Evolutionary conservation across 106 monocot genomes (phyloP).

Genomic region (Acanthochlamys bracteata): DNA sequence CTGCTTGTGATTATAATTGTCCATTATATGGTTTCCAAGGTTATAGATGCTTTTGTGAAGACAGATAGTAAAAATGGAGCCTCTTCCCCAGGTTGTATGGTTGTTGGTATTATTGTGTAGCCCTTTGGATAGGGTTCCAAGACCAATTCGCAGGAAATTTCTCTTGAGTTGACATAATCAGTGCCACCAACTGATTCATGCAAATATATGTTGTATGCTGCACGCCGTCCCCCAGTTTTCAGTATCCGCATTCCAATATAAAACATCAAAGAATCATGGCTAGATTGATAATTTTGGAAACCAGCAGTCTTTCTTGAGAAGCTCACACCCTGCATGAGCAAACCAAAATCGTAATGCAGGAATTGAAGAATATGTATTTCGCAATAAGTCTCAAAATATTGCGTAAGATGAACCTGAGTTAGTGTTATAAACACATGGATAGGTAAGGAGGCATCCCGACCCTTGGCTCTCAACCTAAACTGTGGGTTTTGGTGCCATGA

Average conservation of each 20-base stretch:
- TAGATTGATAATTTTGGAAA: slow-evolving; percentile 89
- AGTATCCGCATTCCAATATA: slow-evolving; percentile 98
- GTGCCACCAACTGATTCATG: slow-evolving; percentile 98
- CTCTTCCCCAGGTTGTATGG: slow-evolving; percentile 97
- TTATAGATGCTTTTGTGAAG: slow-evolving; percentile 84
- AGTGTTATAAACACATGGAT: slow-evolving; percentile 95
- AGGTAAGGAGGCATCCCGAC: slow-evolving; percentile 63
- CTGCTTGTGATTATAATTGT: too few species aligned
- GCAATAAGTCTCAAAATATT: too few species aligned
- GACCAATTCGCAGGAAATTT: slow-evolving; percentile 92
- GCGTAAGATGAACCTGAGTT: slow-evolving; percentile 55
- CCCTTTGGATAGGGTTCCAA: slow-evolving; percentile 91
- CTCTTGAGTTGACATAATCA: slow-evolving; percentile 99
- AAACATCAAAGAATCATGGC: slow-evolving; percentile 83
- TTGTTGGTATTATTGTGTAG: slow-evolving; percentile 94
- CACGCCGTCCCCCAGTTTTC: slow-evolving; percentile 82
- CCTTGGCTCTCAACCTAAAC: slow-evolving; percentile 58
- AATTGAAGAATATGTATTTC: too few species aligned
- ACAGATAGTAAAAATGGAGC: slow-evolving; percentile 97
- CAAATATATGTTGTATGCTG: slow-evolving; percentile 96
- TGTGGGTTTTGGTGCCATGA: slow-evolving; percentile 99
- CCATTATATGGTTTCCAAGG: slow-evolving; percentile 57
- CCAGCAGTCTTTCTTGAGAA: slow-evolving; percentile 77
- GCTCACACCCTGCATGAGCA: slow-evolving; percentile 63
- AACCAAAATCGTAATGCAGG: too few species aligned